Evolutionary conservation across 768 basidiomycete genomes (phyloP).

Genomic region (Pleurotus platypus): DNA sequence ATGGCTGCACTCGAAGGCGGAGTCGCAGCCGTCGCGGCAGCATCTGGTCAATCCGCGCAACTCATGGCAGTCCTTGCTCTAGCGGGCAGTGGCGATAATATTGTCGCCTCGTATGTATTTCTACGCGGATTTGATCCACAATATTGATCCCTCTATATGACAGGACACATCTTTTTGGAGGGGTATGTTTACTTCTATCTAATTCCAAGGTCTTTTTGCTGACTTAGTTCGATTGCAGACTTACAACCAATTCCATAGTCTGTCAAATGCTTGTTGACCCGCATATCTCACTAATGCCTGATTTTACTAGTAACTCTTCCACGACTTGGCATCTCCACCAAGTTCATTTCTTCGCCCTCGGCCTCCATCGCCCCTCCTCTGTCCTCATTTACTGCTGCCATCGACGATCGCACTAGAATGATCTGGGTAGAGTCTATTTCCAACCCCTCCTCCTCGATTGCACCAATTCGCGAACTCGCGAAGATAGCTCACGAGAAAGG

Average conservation of each 20-base stretch:
- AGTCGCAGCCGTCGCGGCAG: conserved; percentile 50
- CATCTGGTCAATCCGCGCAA: conserved; percentile 63
- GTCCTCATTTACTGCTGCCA: conserved; percentile 44
- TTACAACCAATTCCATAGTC: conserved; percentile 65
- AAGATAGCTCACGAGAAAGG: conserved; percentile 60
- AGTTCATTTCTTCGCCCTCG: conserved; percentile 39
- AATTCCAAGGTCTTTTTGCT: conserved; percentile 3
- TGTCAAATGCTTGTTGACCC: not conserved
- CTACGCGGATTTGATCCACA: not conserved
- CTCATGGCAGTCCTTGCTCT: conserved; percentile 55
- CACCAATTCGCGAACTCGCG: conserved; percentile 51
- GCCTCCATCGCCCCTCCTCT: not conserved
- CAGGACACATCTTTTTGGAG: conserved; percentile 55
- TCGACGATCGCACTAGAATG: conserved; percentile 58
- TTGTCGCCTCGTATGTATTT: conserved; percentile 48
- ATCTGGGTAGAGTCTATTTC: conserved; percentile 60
- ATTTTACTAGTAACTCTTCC: not conserved
- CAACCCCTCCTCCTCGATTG: conserved; percentile 57
- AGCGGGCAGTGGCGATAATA: conserved; percentile 57
- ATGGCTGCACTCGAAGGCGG: conserved; percentile 66
- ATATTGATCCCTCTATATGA: not conserved
- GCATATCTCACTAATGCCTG: not conserved
- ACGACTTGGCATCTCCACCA: conserved; percentile 50
- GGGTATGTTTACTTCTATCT: conserved; percentile 30
- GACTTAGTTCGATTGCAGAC: conserved; percentile 30